Conservation (phyloP, 2,329 filamentous ascomycete genomes). For the Penicillium palitans region DNA sequence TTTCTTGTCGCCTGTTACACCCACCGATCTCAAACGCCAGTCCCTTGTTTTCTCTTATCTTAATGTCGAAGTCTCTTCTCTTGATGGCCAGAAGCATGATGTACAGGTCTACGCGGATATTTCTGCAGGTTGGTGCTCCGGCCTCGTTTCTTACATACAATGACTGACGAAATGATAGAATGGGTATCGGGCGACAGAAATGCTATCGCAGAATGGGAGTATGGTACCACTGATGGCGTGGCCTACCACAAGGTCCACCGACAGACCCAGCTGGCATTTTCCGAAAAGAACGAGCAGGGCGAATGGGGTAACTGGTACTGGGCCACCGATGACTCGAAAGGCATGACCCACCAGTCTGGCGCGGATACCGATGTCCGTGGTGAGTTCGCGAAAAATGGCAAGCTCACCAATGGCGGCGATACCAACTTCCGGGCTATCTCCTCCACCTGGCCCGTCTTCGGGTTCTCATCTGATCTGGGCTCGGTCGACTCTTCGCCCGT, state of each 20-base stretch:
- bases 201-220: constrained; percentile 63
- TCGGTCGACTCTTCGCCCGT: constrained; percentile 39
- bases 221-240: constrained; percentile 52
- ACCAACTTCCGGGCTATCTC: constrained; percentile 53
- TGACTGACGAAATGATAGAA: constrained; percentile 52
- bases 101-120: constrained; percentile 74
- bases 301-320: constrained; percentile 59
- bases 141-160: background rate
- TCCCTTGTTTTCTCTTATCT: constrained; percentile 72
- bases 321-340: constrained; percentile 45
- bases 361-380: constrained; percentile 49
- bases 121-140: constrained; percentile 57
- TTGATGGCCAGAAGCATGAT: constrained; percentile 62
- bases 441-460: constrained; percentile 55
- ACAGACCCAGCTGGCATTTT: constrained; percentile 50
- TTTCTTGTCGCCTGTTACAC: constrained; percentile 70
- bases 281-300: constrained; percentile 49
- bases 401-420: constrained; percentile 49
- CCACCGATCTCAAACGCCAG: constrained; percentile 65
- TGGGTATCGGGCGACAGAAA: constrained; percentile 66
- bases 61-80: constrained; percentile 60
- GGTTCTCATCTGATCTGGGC: constrained; percentile 53
- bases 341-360: constrained; percentile 51
- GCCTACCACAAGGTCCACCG: constrained; percentile 61
- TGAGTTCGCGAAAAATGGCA: constrained; percentile 48